These are phyloP conservation scores for Fusarium sterilihyphosum DNA, from an alignment of 2,329 filamentous ascomycete genomes.

Conservation along the genomic window DNA sequence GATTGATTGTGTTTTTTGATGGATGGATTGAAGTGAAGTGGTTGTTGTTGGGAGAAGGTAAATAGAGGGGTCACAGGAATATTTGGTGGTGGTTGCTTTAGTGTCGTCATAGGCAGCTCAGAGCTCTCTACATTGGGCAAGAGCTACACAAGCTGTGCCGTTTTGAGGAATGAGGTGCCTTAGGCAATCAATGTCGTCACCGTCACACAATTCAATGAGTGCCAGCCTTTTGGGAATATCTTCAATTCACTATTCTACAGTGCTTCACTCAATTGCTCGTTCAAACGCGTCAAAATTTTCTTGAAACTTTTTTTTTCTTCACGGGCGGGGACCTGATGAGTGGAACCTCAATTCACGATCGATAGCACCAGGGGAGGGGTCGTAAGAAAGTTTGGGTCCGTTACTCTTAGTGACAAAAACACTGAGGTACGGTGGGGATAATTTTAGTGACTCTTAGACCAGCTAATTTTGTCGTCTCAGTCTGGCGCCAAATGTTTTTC, in stretches of 20 bases:
- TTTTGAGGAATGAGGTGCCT: conserved; percentile 8
- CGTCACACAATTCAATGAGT: too few species aligned
- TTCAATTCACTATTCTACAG: background rate
- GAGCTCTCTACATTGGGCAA: conserved; percentile 16
- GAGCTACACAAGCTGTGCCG: conserved; percentile 7
- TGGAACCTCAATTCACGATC: background rate
- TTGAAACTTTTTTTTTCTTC: background rate
- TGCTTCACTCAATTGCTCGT: background rate
- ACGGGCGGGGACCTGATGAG: background rate
- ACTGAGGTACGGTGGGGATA: rapidly evolving
- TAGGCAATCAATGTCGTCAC: conserved; percentile 23
- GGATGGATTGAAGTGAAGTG: background rate
- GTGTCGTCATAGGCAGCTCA: conserved; percentile 29
- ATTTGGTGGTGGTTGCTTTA: conserved; percentile 3
- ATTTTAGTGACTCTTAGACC: rapidly evolving
- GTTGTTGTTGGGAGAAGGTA: conserved; percentile 7
- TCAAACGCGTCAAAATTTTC: background rate
- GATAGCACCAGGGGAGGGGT: background rate
- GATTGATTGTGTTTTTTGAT: background rate
- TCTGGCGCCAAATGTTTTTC: background rate
- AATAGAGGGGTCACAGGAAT: conserved; percentile 21
- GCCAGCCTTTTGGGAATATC: background rate
- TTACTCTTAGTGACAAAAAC: rapidly evolving
- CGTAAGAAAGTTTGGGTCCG: background rate
- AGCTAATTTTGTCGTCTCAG: rapidly evolving